A percentile compares a stretch with the other conserved stretches of the same genome.
Evolutionary conservation across 345 rosid species (phyloP).

Genomic region (Viola odorata): DNA sequence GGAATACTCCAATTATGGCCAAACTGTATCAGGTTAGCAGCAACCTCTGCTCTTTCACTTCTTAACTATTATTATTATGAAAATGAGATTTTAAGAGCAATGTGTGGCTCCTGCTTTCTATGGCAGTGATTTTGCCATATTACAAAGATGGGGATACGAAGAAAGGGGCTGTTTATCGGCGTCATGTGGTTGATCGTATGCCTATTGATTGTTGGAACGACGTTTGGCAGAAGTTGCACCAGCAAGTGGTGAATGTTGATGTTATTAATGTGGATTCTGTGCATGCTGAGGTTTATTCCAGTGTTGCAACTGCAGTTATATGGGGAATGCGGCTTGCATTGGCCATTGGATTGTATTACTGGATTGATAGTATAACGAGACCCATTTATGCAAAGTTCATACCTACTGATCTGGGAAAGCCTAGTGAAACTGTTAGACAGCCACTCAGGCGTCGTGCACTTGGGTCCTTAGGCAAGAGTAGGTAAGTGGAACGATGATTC

Average conservation of each 20-base stretch:
- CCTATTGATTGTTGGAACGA: conserved; percentile 96
- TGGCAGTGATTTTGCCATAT: conserved; percentile 81
- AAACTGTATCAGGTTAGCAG: conserved; percentile 65
- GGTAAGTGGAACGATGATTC: conserved; percentile 41
- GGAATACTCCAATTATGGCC: conserved; percentile 87
- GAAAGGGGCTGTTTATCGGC: conserved; percentile 64
- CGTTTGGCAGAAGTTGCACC: conserved; percentile 89
- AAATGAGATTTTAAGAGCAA: too few species aligned
- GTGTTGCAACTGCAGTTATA: conserved; percentile 76
- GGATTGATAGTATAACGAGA: conserved; percentile 73
- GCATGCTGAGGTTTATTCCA: conserved; percentile 73
- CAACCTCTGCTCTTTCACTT: not conserved
- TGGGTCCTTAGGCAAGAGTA: conserved; percentile 87
- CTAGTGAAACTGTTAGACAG: conserved; percentile 39
- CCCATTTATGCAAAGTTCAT: conserved; percentile 87
- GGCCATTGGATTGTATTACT: conserved; percentile 59
- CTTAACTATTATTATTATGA: not conserved
- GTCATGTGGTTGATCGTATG: conserved; percentile 86
- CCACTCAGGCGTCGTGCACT: conserved; percentile 76
- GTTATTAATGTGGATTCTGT: conserved; percentile 71
- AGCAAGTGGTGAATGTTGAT: conserved; percentile 80
- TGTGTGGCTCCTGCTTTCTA: not conserved
- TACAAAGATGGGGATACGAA: conserved; percentile 53
- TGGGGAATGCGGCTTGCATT: conserved; percentile 94
- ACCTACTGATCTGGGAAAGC: conserved; percentile 88